Evolutionary conservation across 768 basidiomycete species (phyloP), one percentile per base, ranked within the genome.

Genomic region (Rhodotorula toruloides): DNA sequence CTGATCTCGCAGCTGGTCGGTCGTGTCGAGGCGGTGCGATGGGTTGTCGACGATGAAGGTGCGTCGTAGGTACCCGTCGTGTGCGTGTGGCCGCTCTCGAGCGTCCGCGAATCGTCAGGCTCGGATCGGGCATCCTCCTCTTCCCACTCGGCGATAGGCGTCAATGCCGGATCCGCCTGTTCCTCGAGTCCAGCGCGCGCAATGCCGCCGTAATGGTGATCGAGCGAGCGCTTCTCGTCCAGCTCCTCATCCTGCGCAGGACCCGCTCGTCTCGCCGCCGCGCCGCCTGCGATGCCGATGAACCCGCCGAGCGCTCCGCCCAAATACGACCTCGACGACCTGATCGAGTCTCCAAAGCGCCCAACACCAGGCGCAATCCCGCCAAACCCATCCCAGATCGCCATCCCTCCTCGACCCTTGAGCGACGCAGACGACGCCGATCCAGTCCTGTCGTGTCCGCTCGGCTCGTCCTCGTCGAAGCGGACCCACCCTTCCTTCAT

Each of bases 291-390:
- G 22, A 48, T 37, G 5, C 63, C 40, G 32, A 66, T 36, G 58
- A 70, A 70, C 42, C 64, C 68, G 29, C 68, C 68, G 11, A 70
- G 53, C 11, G 65, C 65, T 3, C 44, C 58, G 9, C 61, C 61
- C 13, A 70, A 54, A 54, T 62, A 70, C 22, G 49, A 54, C 9
- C 39, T 59, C 32, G 49, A 58, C 17, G 46, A 47, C 40, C 32
- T 54, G 29, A 68, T n/a, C 40, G 60, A 39, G 19, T 25, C 53
- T 17, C 36, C 48, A 1, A 21, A 3, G 19, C 46, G 25, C 21
- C 31, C 53, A 8, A 19, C 42, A 12, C 25, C 34, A 2, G 44
- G 21, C 12, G 36, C 19, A 29, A n/a, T 14, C 9, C 48, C 32
- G 50, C 63, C 56, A 22, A 53, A 65, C 3, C 63, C 57, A 36